These are phyloP conservation scores for Dioszegia crocea DNA, from an alignment of 768 basidiomycete species.

Conservation along the genomic window DNA sequence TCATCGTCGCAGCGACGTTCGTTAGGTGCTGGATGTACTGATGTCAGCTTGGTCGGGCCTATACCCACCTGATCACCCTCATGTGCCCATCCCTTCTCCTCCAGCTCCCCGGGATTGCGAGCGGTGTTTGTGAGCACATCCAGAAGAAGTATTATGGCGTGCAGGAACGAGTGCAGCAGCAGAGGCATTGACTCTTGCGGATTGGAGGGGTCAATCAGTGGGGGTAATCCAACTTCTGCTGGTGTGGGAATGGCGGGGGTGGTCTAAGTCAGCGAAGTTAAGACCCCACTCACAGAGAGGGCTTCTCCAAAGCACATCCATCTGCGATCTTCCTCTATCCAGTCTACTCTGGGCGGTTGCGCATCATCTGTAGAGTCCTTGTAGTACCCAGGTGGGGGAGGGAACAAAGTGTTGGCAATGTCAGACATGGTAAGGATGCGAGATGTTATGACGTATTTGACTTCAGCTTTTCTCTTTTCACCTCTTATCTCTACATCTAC, in stretches of 20 bases:
- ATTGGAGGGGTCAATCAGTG: constrained; percentile 18
- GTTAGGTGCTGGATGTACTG: constrained; percentile 43
- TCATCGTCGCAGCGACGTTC: constrained; percentile 40
- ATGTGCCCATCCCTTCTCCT: constrained; percentile 32
- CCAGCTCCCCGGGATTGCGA: constrained; percentile 34
- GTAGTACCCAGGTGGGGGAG: constrained; percentile 37
- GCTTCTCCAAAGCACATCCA: constrained; percentile 37
- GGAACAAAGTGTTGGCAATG: constrained; percentile 42
- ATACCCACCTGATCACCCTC: constrained; percentile 41
- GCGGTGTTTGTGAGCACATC: constrained; percentile 36
- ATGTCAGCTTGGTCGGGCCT: background rate
- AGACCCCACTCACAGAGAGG: constrained; percentile 12
- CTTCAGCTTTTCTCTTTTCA: too few relatives aligned
- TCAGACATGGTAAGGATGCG: constrained; percentile 11
- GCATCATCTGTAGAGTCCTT: constrained; percentile 21
- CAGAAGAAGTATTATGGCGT: constrained; percentile 31
- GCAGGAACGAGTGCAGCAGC: constrained; percentile 40
- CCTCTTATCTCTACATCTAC: background rate
- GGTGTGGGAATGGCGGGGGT: constrained; percentile 29
- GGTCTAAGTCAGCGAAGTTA: constrained; percentile 9
- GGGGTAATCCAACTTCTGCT: constrained; percentile 25
- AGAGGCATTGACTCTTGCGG: constrained; percentile 33
- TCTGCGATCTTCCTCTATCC: constrained; percentile 34
- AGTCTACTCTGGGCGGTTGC: constrained; percentile 28
- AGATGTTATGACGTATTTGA: background rate